Base-by-base conservation (phyloP, 2,329 filamentous ascomycete genomes). In the Talaromyces rugulosus region DNA sequence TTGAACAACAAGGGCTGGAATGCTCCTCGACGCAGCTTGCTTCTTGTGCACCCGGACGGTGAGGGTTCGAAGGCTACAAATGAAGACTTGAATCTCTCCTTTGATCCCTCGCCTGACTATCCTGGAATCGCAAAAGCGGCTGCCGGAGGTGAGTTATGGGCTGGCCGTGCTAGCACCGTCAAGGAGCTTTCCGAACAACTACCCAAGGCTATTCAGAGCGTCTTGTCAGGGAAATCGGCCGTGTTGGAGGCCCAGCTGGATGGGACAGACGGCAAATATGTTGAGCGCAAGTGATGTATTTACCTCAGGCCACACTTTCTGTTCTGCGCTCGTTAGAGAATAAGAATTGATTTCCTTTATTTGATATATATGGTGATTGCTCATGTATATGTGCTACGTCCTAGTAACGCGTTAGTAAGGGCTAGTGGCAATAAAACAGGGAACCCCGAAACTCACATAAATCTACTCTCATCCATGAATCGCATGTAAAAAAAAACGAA, bases 1-100 rank as follows among this genome's bases (percentile, higher is more conserved):
- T 72, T 90, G 57, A 89, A 89, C 70, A 90, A 90, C 69, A 85
- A 88, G 74, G 87, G 87, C 52, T 90, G 87, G 87, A 88, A 90
- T 68, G 87, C 87, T 0, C 87, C 87, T 0, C 77, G 83, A 5
- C 79, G 80, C 60, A 86, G 82, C 16, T 78, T 89, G 70, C 73
- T 88, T 23, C 80, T 89, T 11, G 87, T 89, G 1, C 87, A 90
- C 68, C 87, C 87, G 0, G 77, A 87, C 42, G 87, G 87, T 11
- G 79, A 83, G 58, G 87, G 85, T 1, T 83, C 81, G 1, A 85
- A 85, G 62, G 85, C 83, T 2, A 82, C 80, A 47, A 89, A 89
- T 63, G 82, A 85, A 63, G 86, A 87, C 54, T 72, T 89, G 42
- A 89, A 89, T 66, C 89, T 90, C 65, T 84, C 81, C 0, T 89